Percentiles rank a stretch among this genome's conserved stretches.
Conservation (phyloP, 2,329 filamentous ascomycete genomes). For the Hysterium pulicare region DNA sequence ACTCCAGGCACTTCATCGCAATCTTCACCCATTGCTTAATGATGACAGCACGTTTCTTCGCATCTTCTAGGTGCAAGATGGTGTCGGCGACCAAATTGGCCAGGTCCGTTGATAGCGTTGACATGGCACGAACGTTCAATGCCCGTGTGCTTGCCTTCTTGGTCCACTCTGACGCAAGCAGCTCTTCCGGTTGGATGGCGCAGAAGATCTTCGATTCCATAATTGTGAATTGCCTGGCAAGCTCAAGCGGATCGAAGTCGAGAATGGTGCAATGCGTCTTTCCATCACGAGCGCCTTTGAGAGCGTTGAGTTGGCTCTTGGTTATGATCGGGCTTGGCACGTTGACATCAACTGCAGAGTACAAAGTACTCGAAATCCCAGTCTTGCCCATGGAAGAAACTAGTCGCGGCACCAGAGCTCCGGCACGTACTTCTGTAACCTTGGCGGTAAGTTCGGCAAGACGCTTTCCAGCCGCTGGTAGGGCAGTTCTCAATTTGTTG, state of each 20-base stretch:
- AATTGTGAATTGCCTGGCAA: slow-evolving; percentile 88
- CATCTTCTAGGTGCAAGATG: slow-evolving; percentile 82
- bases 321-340: slow-evolving; percentile 67
- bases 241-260: slow-evolving; percentile 86
- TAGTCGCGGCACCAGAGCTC: slow-evolving; percentile 74
- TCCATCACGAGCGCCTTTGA: slow-evolving; percentile 72
- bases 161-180: slow-evolving; percentile 89
- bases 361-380: slow-evolving; percentile 69
- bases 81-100: slow-evolving; percentile 91
- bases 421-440: slow-evolving; percentile 65
- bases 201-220: slow-evolving; percentile 92
- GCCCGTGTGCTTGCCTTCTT: slow-evolving; percentile 78
- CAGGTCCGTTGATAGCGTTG: slow-evolving; percentile 83
- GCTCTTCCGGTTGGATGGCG: slow-evolving; percentile 85
- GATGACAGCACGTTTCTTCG: slow-evolving; percentile 82
- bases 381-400: slow-evolving; percentile 87
- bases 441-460: slow-evolving; percentile 76
- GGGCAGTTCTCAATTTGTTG: slow-evolving; percentile 61
- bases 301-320: slow-evolving; percentile 70
- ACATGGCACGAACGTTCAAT: slow-evolving; percentile 91
- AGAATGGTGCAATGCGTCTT: slow-evolving; percentile 69
- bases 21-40: slow-evolving; percentile 99
- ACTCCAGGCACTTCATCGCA: slow-evolving; percentile 76
- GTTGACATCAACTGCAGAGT: slow-evolving; percentile 67
- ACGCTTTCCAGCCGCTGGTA: slow-evolving; percentile 77